These are phyloP conservation scores for Populus hybrid DNA, from an alignment of 441 rosid species.

Conservation along the genomic window DNA sequence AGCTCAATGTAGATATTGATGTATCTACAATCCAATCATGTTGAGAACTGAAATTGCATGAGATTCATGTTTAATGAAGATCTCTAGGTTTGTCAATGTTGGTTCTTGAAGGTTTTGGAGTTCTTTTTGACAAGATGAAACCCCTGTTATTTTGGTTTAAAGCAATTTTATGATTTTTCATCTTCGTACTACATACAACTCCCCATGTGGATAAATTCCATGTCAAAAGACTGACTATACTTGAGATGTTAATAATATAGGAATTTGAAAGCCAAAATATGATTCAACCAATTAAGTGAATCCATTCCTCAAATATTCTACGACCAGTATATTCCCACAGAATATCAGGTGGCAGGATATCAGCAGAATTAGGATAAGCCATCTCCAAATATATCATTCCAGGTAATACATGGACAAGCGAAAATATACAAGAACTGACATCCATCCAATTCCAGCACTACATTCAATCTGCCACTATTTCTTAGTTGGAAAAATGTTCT, in stretches of 20 bases:
- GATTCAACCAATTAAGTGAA: neutral
- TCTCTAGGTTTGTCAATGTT: neutral
- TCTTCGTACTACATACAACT: neutral
- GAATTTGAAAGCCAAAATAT: neutral
- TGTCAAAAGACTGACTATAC: neutral
- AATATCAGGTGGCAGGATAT: neutral
- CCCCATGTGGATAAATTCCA: neutral
- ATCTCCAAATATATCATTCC: neutral
- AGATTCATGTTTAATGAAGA: neutral
- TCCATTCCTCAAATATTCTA: neutral
- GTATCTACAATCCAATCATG: neutral
- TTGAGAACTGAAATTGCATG: neutral
- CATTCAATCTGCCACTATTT: neutral
- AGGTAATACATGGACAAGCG: neutral
- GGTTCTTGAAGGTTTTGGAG: neutral
- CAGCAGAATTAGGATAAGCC: neutral
- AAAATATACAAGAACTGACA: neutral
- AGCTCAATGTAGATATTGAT: neutral
- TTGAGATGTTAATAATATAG: neutral
- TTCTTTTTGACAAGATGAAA: neutral
- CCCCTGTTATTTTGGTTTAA: neutral
- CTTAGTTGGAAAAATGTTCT: neutral
- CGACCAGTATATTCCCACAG: neutral
- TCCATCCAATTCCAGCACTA: neutral
- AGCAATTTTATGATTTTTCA: neutral